Evolutionary conservation across 257 asterid species (phyloP).

Genomic region (Fraxinus excelsior): DNA sequence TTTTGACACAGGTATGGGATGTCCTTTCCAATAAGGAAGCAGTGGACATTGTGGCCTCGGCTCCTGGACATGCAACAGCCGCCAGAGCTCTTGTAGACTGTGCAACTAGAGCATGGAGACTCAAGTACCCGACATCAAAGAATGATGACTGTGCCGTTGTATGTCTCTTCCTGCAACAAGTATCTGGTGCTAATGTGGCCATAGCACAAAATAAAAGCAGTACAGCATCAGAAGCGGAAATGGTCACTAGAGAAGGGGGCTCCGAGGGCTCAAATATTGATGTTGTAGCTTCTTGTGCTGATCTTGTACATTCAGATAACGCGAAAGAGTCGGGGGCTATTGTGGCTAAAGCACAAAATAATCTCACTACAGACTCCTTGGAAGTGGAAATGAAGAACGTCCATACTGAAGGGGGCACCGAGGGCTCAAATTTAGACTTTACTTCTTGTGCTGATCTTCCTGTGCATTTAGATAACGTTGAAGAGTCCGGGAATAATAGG

Average conservation of each 20-base stretch:
- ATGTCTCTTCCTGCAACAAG: conserved; percentile 66
- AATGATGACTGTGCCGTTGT: conserved; percentile 95
- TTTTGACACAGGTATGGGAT: conserved; percentile 83
- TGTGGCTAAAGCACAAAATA: conserved; percentile 28
- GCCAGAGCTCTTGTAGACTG: conserved; percentile 94
- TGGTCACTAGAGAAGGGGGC: conserved; percentile 1
- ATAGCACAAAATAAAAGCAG: conserved; percentile 26
- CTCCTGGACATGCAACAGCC: conserved; percentile 81
- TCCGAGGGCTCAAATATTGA: conserved; percentile 21
- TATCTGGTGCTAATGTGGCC: conserved; percentile 21
- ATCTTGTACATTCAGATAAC: conserved; percentile 28
- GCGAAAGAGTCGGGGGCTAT: conserved; percentile 25
- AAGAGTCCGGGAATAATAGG: conserved; percentile 25
- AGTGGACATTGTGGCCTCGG: conserved; percentile 85
- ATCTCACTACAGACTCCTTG: conserved; percentile 18
- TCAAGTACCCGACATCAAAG: conserved; percentile 96
- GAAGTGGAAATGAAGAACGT: conserved; percentile 35
- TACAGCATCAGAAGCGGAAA: conserved; percentile 33
- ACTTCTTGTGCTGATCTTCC: conserved; percentile 28
- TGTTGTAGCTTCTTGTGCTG: conserved; percentile 27
- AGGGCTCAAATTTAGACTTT: conserved; percentile 15
- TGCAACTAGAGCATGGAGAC: conserved; percentile 96
- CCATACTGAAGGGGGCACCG: background rate
- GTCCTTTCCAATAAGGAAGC: conserved; percentile 96
- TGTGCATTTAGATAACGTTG: conserved; percentile 28